phyloP scores from a whole-genome alignment of 805 yeast genomes.

The Wickerhamomyces queroliae region DNA sequence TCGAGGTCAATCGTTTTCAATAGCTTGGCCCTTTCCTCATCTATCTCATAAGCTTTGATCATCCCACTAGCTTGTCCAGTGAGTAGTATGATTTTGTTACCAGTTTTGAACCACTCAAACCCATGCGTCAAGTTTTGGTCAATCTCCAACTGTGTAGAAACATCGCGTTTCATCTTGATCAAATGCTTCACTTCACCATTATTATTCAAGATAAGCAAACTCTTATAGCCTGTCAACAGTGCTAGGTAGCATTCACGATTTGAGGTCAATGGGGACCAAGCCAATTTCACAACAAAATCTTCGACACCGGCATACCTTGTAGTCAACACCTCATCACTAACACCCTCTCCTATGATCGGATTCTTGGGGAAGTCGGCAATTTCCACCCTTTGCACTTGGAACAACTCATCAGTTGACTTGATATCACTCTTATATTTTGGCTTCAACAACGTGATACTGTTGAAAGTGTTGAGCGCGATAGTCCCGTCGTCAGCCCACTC shows the following conservation, averaged over 20 bases:
- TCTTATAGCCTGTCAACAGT: conserved; percentile 14
- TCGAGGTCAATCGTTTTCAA: neutral
- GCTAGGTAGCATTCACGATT: conserved; percentile 13
- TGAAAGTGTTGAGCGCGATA: conserved; percentile 16
- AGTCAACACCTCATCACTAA: conserved; percentile 14
- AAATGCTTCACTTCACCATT: conserved; percentile 6
- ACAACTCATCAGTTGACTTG: conserved; percentile 11
- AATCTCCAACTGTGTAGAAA: conserved; percentile 9
- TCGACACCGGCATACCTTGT: conserved; percentile 12
- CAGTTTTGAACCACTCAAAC: conserved; percentile 13
- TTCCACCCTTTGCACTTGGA: conserved; percentile 11
- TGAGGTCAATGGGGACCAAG: conserved; percentile 19
- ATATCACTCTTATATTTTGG: conserved; percentile 15
- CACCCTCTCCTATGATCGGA: conserved; percentile 6
- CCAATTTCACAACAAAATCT: conserved; percentile 5
- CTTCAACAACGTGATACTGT: conserved; percentile 14
- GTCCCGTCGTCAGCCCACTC: conserved; percentile 21
- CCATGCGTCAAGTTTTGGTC: conserved; percentile 10
- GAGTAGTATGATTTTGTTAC: conserved; percentile 4
- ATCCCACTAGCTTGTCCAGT: conserved; percentile 18
- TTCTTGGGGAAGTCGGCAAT: conserved; percentile 10
- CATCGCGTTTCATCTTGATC: conserved; percentile 7
- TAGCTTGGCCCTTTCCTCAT: neutral
- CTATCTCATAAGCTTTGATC: conserved; percentile 1
- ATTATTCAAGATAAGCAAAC: conserved; percentile 11